Base-by-base conservation (phyloP, 306 rosid genomes). In the Gastrolobium bilobum region DNA sequence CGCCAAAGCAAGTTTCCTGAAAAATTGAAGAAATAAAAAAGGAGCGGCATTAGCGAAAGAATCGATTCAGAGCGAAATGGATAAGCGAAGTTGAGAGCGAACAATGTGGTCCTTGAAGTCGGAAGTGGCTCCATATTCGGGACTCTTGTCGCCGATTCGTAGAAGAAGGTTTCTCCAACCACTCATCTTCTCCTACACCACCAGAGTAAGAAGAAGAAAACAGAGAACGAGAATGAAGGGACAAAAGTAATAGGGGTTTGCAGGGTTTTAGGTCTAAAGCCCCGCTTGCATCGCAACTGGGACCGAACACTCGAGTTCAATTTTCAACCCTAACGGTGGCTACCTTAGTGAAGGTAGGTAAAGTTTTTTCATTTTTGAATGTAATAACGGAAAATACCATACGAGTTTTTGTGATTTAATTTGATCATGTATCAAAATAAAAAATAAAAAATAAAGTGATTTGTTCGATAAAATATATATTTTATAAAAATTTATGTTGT, bases 31-130 rank as follows among this genome's bases (percentile, higher is more conserved):
- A 79, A 75, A 84, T 5, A n/a, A 33, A 56, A 81, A 26, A 30
- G 40, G 68, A 82, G 10, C 50, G 13, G 34, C 4, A 7, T 85
- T 50, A 78, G 4, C 1, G 0, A 65, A 58, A 72, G 14, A 64
- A 54, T 31, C 64, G 44, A 53, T 39, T 77, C 4, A 20, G 0
- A 0, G 42, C 3, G 57, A 31, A 73, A 73, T 20, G 68, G 74
- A 39, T 15, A 71, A 58, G 35, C 26, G 14, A 3, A 56, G 73
- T 26, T n/a, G 39, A 30, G 64, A 14, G 61, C 95, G 73, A 10
- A 93, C 99, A 84, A 95, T 91, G 90, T 95, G 98, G 59, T 95
- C 99, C 80, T 95, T 95, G 92, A 85, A 83, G 72, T 95, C 99
- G 79, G 93, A 73, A 63, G 92, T 75, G 50, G 91, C 43, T 80